Evolutionary conservation across 1,284 basidiomycete species (phyloP).

Genomic region (Trametes sp.): DNA sequence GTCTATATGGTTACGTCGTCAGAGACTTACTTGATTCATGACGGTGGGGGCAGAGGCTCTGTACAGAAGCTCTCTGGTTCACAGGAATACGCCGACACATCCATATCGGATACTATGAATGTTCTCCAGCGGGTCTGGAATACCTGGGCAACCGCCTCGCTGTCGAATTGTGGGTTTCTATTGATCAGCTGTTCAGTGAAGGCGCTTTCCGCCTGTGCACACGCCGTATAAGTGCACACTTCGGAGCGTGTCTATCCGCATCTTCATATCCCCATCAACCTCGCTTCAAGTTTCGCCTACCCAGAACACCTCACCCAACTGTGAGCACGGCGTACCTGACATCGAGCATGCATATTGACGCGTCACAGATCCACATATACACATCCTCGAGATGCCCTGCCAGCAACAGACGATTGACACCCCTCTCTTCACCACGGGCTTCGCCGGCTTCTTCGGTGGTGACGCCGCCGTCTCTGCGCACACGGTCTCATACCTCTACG

Average conservation of each 20-base stretch:
- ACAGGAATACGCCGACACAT: too few species aligned
- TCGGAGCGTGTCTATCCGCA: too few species aligned
- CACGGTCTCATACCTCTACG: constrained; percentile 15
- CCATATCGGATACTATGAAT: too few species aligned
- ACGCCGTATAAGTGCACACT: background rate
- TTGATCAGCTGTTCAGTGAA: background rate
- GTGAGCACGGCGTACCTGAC: background rate
- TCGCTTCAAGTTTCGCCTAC: too few species aligned
- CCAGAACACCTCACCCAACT: background rate
- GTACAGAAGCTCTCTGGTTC: too few species aligned
- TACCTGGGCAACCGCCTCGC: background rate
- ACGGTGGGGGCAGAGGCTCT: too few species aligned
- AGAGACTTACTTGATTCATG: too few species aligned
- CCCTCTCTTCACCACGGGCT: constrained; percentile 8
- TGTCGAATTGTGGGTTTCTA: background rate
- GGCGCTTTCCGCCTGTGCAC: background rate
- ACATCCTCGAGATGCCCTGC: background rate
- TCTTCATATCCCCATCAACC: background rate
- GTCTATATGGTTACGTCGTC: too few species aligned
- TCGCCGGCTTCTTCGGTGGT: constrained; percentile 25
- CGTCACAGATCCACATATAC: background rate
- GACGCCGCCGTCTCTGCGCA: constrained; percentile 19
- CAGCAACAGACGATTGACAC: background rate
- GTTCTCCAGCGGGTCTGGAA: background rate
- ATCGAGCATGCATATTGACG: background rate